A percentile compares a stretch with the other conserved stretches of the same genome.
Conservation (phyloP, 345 rosid genomes). For the Dipteronia sinensis region DNA sequence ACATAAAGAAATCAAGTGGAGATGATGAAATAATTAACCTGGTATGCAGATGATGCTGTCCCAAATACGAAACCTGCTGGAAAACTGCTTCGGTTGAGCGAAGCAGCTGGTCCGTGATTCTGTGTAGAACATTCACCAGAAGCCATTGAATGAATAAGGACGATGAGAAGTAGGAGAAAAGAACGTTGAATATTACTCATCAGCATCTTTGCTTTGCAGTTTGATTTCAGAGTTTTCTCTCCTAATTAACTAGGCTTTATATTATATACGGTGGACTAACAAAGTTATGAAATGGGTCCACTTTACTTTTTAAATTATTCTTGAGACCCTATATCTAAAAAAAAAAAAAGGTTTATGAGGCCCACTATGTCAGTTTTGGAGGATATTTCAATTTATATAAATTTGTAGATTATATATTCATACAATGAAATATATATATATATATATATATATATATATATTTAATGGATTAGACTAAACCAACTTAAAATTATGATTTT, state of each 20-base stretch:
- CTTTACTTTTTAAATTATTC: neutral
- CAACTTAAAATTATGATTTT: no score
- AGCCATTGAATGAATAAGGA: neutral
- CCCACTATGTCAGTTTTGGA: neutral
- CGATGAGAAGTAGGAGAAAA: neutral
- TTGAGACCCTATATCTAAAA: no score
- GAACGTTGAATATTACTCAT: neutral
- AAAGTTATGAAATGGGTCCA: neutral
- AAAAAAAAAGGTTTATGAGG: no score
- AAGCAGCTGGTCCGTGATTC: neutral
- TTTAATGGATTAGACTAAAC: no score
- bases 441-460: no score
- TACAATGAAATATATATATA: no score
- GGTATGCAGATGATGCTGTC: slow-evolving; percentile 40
- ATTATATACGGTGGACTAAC: neutral
- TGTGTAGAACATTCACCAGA: neutral
- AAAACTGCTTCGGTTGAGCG: slow-evolving; percentile 35
- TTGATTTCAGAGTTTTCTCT: neutral
- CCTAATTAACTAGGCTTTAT: no score
- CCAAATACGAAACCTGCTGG: slow-evolving; percentile 40
- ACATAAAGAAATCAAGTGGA: neutral
- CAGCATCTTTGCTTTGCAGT: neutral
- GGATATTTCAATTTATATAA: no score
- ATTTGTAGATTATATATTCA: no score
- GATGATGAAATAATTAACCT: slow-evolving; percentile 14